A percentile compares a stretch with the other conserved stretches of the same genome.
Evolutionary conservation across 331 rosid genomes (phyloP).

Genomic region (Malus hybrid): DNA sequence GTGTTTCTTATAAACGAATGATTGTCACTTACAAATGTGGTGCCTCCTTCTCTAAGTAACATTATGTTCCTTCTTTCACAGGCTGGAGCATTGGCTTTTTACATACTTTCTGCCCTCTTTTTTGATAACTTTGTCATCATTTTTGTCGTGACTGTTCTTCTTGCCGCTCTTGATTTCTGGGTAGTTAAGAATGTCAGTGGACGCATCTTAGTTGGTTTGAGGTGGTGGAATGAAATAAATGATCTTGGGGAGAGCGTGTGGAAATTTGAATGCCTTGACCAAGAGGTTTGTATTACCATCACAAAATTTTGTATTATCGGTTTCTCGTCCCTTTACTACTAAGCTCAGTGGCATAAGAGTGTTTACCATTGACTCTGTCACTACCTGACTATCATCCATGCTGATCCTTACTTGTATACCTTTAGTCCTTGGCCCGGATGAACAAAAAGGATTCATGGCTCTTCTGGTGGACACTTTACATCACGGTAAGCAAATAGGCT

Average conservation of each 20-base stretch:
- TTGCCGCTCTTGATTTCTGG: constrained; percentile 95
- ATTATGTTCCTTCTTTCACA: constrained; percentile 19
- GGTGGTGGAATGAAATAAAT: constrained; percentile 99
- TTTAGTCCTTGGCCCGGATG: constrained; percentile 79
- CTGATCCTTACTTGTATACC: constrained; percentile 11
- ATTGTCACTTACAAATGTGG: background rate
- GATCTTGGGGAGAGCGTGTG: constrained; percentile 96
- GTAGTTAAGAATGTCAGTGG: constrained; percentile 98
- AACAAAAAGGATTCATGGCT: constrained; percentile 96
- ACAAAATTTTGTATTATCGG: background rate
- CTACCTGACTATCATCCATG: constrained; percentile 4
- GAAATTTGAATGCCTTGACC: constrained; percentile 97
- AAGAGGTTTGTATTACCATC: constrained; percentile 50
- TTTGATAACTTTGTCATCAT: constrained; percentile 82
- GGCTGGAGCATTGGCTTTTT: constrained; percentile 91
- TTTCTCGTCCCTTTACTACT: constrained; percentile 2
- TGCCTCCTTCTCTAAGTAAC: constrained; percentile 5
- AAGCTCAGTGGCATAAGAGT: background rate
- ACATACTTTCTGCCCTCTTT: constrained; percentile 81
- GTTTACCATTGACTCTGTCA: background rate
- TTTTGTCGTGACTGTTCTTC: constrained; percentile 92
- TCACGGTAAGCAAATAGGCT: constrained; percentile 49
- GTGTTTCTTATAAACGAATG: background rate
- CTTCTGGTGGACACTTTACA: constrained; percentile 94
- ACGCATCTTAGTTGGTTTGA: constrained; percentile 84